phyloP scores from a whole-genome alignment of 176 grass and related monocot species.

The Cenchrus americanus region DNA sequence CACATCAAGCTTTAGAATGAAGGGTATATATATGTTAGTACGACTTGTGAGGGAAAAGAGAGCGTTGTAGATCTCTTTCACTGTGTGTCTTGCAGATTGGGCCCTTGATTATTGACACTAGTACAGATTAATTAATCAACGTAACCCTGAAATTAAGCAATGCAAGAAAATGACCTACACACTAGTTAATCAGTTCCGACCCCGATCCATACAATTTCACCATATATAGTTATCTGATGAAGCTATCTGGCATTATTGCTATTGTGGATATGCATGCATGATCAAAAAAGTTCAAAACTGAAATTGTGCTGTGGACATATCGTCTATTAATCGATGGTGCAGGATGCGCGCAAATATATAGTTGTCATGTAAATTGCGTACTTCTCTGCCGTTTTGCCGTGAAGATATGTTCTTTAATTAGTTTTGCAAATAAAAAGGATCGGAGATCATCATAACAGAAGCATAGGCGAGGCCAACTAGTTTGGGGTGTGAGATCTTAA shows the following conservation, averaged over 20 bases:
- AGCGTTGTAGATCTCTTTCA: not conserved
- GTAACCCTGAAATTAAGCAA: not conserved
- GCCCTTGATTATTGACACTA: slow-evolving; percentile 36
- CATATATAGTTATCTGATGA: not conserved
- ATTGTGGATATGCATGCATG: not conserved
- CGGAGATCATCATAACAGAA: slow-evolving; percentile 14
- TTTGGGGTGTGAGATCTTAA: slow-evolving; percentile 6
- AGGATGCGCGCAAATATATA: not conserved
- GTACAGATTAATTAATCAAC: not conserved
- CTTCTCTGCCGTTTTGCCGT: not conserved
- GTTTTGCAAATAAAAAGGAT: slow-evolving; percentile 1
- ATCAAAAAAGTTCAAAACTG: not conserved
- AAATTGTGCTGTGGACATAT: not conserved
- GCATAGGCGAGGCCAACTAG: slow-evolving; percentile 40
- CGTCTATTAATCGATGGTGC: not conserved
- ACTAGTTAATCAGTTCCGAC: not conserved
- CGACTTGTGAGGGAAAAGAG: slow-evolving; percentile 3
- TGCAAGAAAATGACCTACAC: not conserved
- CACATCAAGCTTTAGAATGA: slow-evolving; percentile 10
- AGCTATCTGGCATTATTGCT: not conserved
- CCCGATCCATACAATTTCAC: not conserved
- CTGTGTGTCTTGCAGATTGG: not conserved
- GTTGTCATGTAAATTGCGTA: slow-evolving; percentile 11
- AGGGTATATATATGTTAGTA: not conserved
- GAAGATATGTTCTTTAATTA: not conserved